These are phyloP conservation scores for Auriscalpium orientale DNA, from an alignment of 768 basidiomycete species.

Conservation along the genomic window DNA sequence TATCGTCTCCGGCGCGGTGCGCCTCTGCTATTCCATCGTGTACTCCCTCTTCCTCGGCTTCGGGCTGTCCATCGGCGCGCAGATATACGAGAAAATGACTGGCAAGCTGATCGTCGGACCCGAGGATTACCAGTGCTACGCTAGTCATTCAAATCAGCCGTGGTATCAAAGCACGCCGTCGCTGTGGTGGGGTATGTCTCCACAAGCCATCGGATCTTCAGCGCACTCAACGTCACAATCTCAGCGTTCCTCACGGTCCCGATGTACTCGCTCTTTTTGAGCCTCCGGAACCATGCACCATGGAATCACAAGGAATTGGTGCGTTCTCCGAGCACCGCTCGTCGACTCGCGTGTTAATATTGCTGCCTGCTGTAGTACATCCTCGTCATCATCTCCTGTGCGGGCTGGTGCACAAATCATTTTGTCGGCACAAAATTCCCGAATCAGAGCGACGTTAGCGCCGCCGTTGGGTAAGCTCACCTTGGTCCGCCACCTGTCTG, in stretches of 20 bases:
- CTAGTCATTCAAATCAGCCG: slow-evolving; percentile 50
- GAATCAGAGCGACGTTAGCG: slow-evolving; percentile 68
- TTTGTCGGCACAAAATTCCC: slow-evolving; percentile 55
- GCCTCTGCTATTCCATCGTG: slow-evolving; percentile 70
- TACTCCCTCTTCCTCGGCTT: slow-evolving; percentile 78
- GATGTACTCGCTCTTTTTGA: slow-evolving; percentile 57
- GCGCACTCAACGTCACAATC: background rate
- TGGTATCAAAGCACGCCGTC: slow-evolving; percentile 75
- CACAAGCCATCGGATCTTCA: background rate
- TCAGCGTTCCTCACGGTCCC: slow-evolving; percentile 67
- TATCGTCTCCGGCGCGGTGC: slow-evolving; percentile 78
- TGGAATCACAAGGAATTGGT: slow-evolving; percentile 51
- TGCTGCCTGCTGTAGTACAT: slow-evolving; percentile 27
- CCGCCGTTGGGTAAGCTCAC: slow-evolving; percentile 54
- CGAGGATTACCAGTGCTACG: slow-evolving; percentile 53
- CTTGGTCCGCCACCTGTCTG: background rate
- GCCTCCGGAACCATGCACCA: slow-evolving; percentile 57
- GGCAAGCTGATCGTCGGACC: slow-evolving; percentile 35
- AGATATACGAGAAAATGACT: slow-evolving; percentile 55
- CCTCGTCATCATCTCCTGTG: slow-evolving; percentile 52
- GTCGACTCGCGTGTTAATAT: too few species aligned
- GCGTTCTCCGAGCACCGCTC: slow-evolving; percentile 13
- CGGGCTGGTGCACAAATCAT: slow-evolving; percentile 77
- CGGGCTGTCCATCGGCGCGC: slow-evolving; percentile 74
- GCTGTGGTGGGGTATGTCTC: slow-evolving; percentile 56